These are phyloP conservation scores for Picochlorum sp. DNA, from an alignment of 139 green algal genomes.

Conservation along the genomic window DNA sequence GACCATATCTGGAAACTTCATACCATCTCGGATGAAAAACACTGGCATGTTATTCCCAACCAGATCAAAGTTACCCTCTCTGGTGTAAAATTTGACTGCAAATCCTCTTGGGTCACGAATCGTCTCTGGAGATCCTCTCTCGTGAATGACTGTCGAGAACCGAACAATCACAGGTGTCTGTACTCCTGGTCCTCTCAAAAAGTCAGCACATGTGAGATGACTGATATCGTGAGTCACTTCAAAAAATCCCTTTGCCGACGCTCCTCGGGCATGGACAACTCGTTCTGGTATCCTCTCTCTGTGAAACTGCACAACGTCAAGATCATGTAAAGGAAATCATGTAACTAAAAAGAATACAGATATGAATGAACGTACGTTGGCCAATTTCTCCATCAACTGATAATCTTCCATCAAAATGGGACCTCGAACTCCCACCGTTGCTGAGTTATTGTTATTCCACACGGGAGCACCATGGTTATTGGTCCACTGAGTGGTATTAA, in stretches of 20 bases:
- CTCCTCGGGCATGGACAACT: constrained; percentile 89
- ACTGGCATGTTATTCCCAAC: constrained; percentile 92
- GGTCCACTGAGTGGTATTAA: constrained; percentile 69
- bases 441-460: constrained; percentile 88
- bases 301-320: constrained; percentile 63
- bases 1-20: constrained; percentile 96
- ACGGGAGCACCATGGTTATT: constrained; percentile 86
- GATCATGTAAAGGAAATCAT: no score
- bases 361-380: constrained; percentile 38
- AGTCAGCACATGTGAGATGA: constrained; percentile 88
- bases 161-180: constrained; percentile 91
- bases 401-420: constrained; percentile 81
- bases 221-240: constrained; percentile 96
- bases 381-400: constrained; percentile 90
- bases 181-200: constrained; percentile 81
- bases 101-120: constrained; percentile 90
- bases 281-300: constrained; percentile 92
- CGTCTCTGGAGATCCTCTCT: constrained; percentile 78
- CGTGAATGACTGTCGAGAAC: constrained; percentile 88
- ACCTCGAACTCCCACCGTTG: constrained; percentile 63
- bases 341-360: no score
- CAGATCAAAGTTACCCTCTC: constrained; percentile 86
- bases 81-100: constrained; percentile 96
- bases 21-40: constrained; percentile 85
- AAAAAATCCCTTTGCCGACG: constrained; percentile 94